These are phyloP conservation scores for Candida hispaniensis DNA, from an alignment of 805 yeast genomes.

Conservation along the genomic window DNA sequence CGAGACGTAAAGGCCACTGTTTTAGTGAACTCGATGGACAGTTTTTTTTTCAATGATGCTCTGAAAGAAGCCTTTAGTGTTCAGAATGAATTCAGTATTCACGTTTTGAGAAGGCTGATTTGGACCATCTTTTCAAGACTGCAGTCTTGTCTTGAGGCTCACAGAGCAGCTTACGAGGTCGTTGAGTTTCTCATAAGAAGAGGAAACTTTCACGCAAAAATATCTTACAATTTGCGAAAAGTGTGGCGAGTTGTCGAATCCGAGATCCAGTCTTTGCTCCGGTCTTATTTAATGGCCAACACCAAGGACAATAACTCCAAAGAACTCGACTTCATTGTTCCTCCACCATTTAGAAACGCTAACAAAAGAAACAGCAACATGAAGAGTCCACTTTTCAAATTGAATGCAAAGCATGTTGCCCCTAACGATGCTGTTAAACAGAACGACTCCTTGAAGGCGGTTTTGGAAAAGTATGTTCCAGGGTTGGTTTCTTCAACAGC, in stretches of 20 bases:
- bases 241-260: constrained; percentile 38
- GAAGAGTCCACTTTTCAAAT: constrained; percentile 20
- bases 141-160: constrained; percentile 55
- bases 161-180: constrained; percentile 54
- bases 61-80: too few relatives aligned
- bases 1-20: constrained; percentile 20
- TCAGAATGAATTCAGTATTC: constrained; percentile 38
- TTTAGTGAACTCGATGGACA: constrained; percentile 3
- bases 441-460: constrained; percentile 33
- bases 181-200: constrained; percentile 22
- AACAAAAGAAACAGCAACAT: constrained; percentile 26
- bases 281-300: constrained; percentile 28
- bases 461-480: constrained; percentile 57
- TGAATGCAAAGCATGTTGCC: constrained; percentile 28
- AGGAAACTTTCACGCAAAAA: constrained; percentile 16
- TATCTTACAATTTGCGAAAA: constrained; percentile 31
- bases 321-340: constrained; percentile 5
- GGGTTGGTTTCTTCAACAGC: constrained; percentile 39
- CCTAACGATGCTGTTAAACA: constrained; percentile 22
- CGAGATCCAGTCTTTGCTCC: constrained; percentile 33
- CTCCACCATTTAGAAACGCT: constrained; percentile 8
- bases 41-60: constrained; percentile 7
- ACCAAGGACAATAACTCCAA: constrained; percentile 15
- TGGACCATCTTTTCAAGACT: constrained; percentile 57
- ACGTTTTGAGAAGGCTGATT: constrained; percentile 58